Percentiles rank a stretch among this genome's conserved stretches.
Conservation (phyloP, 2,329 filamentous ascomycete species). For the Ophiostoma australiae region DNA sequence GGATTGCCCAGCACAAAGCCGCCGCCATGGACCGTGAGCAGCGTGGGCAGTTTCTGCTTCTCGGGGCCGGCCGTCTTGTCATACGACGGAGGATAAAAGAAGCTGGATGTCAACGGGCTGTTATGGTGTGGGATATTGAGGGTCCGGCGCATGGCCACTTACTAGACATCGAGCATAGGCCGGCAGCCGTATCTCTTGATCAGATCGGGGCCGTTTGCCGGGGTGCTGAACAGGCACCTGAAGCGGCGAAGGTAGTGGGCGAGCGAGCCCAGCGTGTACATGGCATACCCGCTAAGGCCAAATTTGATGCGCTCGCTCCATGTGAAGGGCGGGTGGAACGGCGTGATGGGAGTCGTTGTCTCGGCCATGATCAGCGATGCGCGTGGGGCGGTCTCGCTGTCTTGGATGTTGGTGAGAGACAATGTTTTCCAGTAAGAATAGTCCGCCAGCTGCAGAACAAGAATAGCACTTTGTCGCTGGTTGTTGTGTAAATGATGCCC, state of each 20-base stretch:
- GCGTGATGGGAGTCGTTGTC: neutral
- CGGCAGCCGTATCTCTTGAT: constrained; percentile 30
- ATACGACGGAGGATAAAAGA: constrained; percentile 41
- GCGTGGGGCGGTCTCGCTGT: neutral
- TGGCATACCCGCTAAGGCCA: constrained; percentile 18
- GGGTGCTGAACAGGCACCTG: neutral
- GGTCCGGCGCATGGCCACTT: neutral
- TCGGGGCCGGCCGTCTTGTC: constrained; percentile 29
- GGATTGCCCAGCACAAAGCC: constrained; percentile 45
- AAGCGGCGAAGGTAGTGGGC: neutral
- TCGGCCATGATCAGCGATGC: constrained; percentile 4
- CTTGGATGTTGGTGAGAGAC: constrained; percentile 8
- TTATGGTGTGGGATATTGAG: neutral
- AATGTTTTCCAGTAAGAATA: neutral
- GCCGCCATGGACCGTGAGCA: constrained; percentile 50
- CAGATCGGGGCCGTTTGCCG: constrained; percentile 13
- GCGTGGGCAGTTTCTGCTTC: constrained; percentile 36
- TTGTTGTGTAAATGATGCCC: too few relatives aligned
- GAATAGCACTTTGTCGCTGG: too few relatives aligned
- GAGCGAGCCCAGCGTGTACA: constrained; percentile 20
- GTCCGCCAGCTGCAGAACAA: neutral
- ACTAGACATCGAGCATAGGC: constrained; percentile 22
- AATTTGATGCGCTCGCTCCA: constrained; percentile 5
- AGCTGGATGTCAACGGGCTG: neutral
- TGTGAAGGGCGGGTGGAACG: constrained; percentile 18